phyloP scores from a whole-genome alignment of 768 basidiomycete species.

The Chalciporus pseudorubinellus region DNA sequence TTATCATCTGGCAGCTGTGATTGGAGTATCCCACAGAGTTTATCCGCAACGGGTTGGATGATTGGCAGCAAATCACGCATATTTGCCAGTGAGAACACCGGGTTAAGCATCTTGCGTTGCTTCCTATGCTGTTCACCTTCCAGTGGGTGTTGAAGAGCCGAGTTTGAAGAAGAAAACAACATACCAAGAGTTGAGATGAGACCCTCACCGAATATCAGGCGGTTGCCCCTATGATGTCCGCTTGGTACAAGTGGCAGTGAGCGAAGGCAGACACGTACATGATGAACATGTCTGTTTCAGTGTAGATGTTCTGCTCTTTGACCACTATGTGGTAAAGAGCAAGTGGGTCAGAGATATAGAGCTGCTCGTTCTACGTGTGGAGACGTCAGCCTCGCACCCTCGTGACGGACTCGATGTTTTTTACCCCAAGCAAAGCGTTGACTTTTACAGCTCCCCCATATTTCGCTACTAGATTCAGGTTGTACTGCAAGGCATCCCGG shows the following conservation, averaged over 20 bases:
- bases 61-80: conserved; percentile 31
- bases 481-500: conserved; percentile 33
- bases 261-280: conserved; percentile 14
- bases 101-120: conserved; percentile 35
- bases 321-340: conserved; percentile 38
- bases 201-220: conserved; percentile 37
- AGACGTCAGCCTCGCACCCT: neutral
- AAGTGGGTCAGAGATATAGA: conserved; percentile 39
- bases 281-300: conserved; percentile 37
- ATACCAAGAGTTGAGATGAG: conserved; percentile 38
- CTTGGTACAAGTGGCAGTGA: neutral
- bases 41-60: conserved; percentile 34
- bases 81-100: conserved; percentile 31
- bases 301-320: conserved; percentile 36
- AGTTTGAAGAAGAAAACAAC: neutral
- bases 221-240: conserved; percentile 20
- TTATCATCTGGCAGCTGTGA: conserved; percentile 22
- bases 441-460: conserved; percentile 38
- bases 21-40: conserved; percentile 19
- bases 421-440: conserved; percentile 36
- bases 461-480: conserved; percentile 25
- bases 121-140: conserved; percentile 30
- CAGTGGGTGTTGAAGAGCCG: conserved; percentile 5
- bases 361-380: conserved; percentile 23
- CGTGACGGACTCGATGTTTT: neutral